These are phyloP conservation scores for Hirschioporus abietinus DNA, from an alignment of 768 basidiomycete genomes.

Conservation along the genomic window DNA sequence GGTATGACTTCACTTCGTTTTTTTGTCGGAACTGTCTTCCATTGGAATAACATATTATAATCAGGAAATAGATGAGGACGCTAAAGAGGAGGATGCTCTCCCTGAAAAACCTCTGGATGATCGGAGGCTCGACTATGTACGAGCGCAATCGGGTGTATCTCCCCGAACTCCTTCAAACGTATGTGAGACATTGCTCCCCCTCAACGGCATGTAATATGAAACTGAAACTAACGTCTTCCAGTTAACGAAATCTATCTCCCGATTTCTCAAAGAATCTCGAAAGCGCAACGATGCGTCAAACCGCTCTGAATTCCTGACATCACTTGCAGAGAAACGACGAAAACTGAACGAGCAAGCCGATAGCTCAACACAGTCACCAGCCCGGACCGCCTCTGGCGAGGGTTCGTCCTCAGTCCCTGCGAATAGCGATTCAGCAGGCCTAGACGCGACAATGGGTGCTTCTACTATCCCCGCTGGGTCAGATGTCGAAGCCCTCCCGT, in stretches of 20 bases:
- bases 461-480: not conserved
- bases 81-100: slow-evolving; percentile 19
- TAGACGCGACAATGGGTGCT: not conserved
- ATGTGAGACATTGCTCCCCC: slow-evolving; percentile 22
- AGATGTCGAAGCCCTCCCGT: slow-evolving; percentile 19
- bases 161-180: slow-evolving; percentile 58
- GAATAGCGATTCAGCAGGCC: not conserved
- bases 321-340: slow-evolving; percentile 49
- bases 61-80: slow-evolving; percentile 27
- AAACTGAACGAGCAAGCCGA: slow-evolving; percentile 31
- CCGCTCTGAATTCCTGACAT: slow-evolving; percentile 64
- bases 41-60: slow-evolving; percentile 10
- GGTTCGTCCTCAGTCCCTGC: not conserved
- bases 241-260: slow-evolving; percentile 69
- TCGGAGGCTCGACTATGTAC: slow-evolving; percentile 61
- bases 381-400: slow-evolving; percentile 17
- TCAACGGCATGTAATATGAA: slow-evolving; percentile 4
- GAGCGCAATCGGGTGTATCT: slow-evolving; percentile 38
- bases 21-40: slow-evolving; percentile 18
- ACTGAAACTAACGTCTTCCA: slow-evolving; percentile 20
- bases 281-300: slow-evolving; percentile 75
- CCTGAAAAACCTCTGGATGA: slow-evolving; percentile 46
- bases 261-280: slow-evolving; percentile 64
- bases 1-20: slow-evolving; percentile 25
- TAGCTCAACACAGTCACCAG: slow-evolving; percentile 16